Conservation (phyloP, 495 filamentous ascomycete genomes). For the Penicillium chermesinum region DNA sequence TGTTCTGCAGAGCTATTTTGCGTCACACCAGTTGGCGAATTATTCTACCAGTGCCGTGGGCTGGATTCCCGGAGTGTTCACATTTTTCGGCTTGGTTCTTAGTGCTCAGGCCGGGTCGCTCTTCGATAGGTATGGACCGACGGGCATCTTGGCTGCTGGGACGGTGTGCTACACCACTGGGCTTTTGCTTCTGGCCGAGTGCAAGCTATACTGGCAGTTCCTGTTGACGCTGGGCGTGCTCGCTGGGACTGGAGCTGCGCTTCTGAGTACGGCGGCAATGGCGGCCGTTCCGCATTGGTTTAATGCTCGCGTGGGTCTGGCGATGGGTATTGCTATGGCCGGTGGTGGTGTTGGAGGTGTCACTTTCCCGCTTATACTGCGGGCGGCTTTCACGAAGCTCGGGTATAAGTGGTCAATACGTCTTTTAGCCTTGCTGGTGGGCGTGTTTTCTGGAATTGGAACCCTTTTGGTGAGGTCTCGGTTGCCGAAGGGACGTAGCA, state of each 20-base stretch:
- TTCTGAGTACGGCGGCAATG: slow-evolving; percentile 50
- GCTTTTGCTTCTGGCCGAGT: slow-evolving; percentile 50
- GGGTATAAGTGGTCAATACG: slow-evolving; percentile 60
- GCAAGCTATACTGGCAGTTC: slow-evolving; percentile 60
- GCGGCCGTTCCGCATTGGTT: slow-evolving; percentile 40
- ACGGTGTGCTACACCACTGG: slow-evolving; percentile 46
- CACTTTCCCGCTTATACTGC: slow-evolving; percentile 55
- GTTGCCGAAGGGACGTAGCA: slow-evolving; percentile 28
- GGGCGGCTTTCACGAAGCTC: slow-evolving; percentile 43
- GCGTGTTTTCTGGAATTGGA: slow-evolving; percentile 44
- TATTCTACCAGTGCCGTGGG: slow-evolving; percentile 54
- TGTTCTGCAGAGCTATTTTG: slow-evolving; percentile 59
- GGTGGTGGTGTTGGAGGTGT: slow-evolving; percentile 50
- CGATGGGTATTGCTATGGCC: slow-evolving; percentile 36
- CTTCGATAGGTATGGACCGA: slow-evolving; percentile 58
- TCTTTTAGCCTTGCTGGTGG: slow-evolving; percentile 53
- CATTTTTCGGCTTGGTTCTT: slow-evolving; percentile 56
- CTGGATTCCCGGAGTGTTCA: slow-evolving; percentile 61
- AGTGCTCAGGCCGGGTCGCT: slow-evolving; percentile 62
- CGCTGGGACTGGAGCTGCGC: slow-evolving; percentile 51
- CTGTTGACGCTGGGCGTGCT: slow-evolving; percentile 57
- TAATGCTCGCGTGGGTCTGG: slow-evolving; percentile 31
- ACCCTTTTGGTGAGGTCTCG: slow-evolving; percentile 35
- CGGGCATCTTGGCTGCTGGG: slow-evolving; percentile 48
- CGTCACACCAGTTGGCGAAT: slow-evolving; percentile 51